Base-by-base conservation (phyloP, 1,284 basidiomycete genomes). In the Sphaerobolus stellatus region DNA sequence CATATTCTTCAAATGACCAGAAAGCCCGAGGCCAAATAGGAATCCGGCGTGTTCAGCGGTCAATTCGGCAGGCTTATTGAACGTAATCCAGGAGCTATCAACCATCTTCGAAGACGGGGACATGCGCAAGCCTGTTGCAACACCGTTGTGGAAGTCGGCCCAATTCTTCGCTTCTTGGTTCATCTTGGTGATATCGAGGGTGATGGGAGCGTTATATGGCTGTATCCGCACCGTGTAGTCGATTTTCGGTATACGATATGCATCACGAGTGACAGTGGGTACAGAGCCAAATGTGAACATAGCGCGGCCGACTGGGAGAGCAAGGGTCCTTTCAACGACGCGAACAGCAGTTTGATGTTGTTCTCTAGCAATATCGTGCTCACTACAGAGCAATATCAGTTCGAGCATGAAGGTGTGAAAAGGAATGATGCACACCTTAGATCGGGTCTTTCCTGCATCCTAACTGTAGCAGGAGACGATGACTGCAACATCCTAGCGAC, bases 71-170 rank as follows among this genome's bases (percentile, higher is more conserved):
- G 94, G 94, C 59, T 88, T 89, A 70, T 96, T 95, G 76, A 93
- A 94, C 18, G 92, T 87, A 63, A 97, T 94, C 87, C 95, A 96
- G 0, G 93, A 92, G 58, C 89, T 92, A 65, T 94, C 90, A 38
- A 94, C 82, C 18, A 84, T 84, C 50, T 78, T 74, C n/a, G 87
- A 82, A n/a, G 84, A 80, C 0, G 89, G 83, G 0, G 88, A 84
- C 50, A 94, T 85, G 4, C 90, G 84, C 54, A 99, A 71, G 2
- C 90, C 96, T 2, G 93, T 90, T 1, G 94, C 92, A 0, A 97
- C 95, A 16, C 97, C 97, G 59, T 97, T 96, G 71, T 99, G 95
- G 70, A 99, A 99, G 58, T 94, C 90, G 16, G 94, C 94, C 97
- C 96, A 99, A 54, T 82, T 84, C 8, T 84, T 71, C 34, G 84